Base-by-base conservation (phyloP, 2,329 filamentous ascomycete species). In the Ophiostoma fasciatum region DNA sequence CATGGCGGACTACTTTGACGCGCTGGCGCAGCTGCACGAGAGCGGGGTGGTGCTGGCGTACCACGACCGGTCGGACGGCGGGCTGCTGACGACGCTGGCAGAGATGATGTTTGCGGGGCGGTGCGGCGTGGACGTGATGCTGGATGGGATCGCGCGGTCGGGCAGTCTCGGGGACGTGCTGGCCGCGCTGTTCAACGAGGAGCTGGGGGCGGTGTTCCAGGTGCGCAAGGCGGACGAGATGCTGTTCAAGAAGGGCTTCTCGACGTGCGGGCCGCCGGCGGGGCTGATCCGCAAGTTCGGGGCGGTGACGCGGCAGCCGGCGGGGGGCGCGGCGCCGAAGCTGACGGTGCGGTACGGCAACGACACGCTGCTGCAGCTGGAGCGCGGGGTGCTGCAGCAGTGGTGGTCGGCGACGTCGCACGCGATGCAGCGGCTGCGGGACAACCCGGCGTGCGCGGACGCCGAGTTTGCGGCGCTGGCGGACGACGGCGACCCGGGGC, bases 81-180 rank as follows among this genome's bases (percentile, higher is more conserved):
- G 90, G 50, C 64, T 96, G 9, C 73, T 96, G 52, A 90, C 88
- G 1, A 87, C 88, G 6, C 61, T 96, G 23, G 82, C 78, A 3
- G 90, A 98, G 60, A 96, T 96, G 90, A 92, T 93, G 74, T 96
- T 96, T 54, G 88, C 90, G 22, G 90, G 90, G 20, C 80, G 87
- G 38, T 92, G 82, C 50, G 90, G 88, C 42, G 70, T 84, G 21
- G 82, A 92, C 47, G 66, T 96, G 41, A 80, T 82, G 66, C 64
- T 94, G 39, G 87, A 94, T 52, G 71, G 70, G 37, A 64, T 85
- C 27, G 60, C 70, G 20, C 74, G 72, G 41, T 74, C 72, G 18
- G 66, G 76, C 29, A 68, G 68, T 9, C 62, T 72, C 31, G 66
- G 75, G 2, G 63, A 75, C 49, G 58, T 92, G 14, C 62, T 94